A percentile compares a stretch with the other conserved stretches of the same genome.
These are phyloP conservation scores for Huiozyma naganishii DNA, from an alignment of 805 yeast genomes.

Conservation along the genomic window DNA sequence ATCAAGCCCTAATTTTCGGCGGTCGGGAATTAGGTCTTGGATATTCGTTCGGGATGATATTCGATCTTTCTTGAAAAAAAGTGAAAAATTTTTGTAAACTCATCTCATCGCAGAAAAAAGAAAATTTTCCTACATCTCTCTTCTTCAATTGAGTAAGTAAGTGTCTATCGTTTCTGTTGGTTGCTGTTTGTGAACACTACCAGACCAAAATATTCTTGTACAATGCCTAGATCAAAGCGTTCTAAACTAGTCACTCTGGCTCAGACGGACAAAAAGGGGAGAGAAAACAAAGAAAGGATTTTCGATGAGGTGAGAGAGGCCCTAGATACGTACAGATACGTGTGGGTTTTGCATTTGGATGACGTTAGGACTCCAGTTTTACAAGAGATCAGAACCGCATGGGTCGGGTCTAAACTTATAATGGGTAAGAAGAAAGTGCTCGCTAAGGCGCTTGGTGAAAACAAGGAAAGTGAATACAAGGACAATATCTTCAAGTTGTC, in stretches of 20 bases:
- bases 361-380: conserved; percentile 93
- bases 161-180: too few relatives aligned
- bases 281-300: conserved; percentile 80
- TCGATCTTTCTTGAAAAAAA: too few relatives aligned
- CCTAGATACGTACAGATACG: conserved; percentile 64
- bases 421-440: conserved; percentile 90
- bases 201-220: conserved; percentile 5
- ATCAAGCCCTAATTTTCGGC: too few relatives aligned
- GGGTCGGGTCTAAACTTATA: conserved; percentile 82
- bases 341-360: conserved; percentile 78
- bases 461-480: conserved; percentile 80
- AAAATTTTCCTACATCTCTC: too few relatives aligned
- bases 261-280: conserved; percentile 91
- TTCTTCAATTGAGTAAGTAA: too few relatives aligned
- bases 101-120: too few relatives aligned
- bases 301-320: conserved; percentile 83
- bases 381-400: conserved; percentile 84
- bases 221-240: conserved; percentile 95
- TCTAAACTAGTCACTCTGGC: conserved; percentile 92
- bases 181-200: too few relatives aligned
- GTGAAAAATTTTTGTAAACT: too few relatives aligned
- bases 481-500: conserved; percentile 69
- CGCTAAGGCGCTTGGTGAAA: conserved; percentile 84
- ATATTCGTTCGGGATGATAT: too few relatives aligned
- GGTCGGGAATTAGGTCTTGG: too few relatives aligned